Evolutionary conservation across 257 asterid genomes (phyloP).

Genomic region (Lycium barbarum): DNA sequence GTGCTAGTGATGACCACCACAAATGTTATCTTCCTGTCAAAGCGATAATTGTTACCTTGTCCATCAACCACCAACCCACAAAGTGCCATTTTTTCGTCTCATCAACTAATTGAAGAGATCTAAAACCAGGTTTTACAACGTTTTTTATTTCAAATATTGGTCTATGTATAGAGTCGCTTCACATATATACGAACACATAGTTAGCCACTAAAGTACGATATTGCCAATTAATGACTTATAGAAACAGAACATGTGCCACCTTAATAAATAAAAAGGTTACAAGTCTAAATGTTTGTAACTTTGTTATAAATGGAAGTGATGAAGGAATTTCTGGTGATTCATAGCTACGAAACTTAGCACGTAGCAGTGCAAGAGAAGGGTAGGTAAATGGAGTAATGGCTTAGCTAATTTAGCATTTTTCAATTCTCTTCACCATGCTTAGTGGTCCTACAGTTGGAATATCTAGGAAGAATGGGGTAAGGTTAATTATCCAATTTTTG

Average conservation of each 20-base stretch:
- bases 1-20: not conserved
- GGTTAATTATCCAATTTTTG: too few relatives aligned
- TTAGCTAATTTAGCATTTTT: not conserved
- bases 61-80: not conserved
- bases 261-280: not conserved
- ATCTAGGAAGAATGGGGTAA: too few relatives aligned
- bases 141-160: not conserved
- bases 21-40: not conserved
- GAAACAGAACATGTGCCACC: constrained; percentile 2
- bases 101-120: constrained; percentile 14
- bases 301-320: not conserved
- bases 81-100: not conserved
- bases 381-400: not conserved
- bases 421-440: not conserved
- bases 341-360: not conserved
- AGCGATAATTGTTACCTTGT: not conserved
- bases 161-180: not conserved
- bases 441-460: too few relatives aligned
- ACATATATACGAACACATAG: too few relatives aligned
- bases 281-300: not conserved
- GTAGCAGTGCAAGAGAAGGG: not conserved
- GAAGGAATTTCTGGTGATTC: not conserved
- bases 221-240: not conserved
- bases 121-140: not conserved
- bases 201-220: not conserved